These are phyloP conservation scores for Trichoderma guizhouense DNA, from an alignment of 2,329 filamentous ascomycete genomes.

Conservation along the genomic window DNA sequence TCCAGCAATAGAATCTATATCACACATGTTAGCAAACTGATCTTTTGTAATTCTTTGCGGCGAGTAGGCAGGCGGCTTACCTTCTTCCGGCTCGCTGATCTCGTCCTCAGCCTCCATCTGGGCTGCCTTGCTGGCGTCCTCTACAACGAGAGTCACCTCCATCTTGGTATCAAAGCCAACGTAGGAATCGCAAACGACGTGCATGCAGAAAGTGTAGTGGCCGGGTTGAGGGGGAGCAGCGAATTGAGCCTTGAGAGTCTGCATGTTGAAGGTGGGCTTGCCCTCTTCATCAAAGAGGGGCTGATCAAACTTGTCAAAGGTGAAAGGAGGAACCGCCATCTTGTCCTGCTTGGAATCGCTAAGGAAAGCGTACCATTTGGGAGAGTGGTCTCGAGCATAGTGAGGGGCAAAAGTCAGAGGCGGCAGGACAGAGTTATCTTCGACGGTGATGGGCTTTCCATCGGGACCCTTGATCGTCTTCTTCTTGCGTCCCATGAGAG, in stretches of 20 bases:
- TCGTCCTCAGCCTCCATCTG: constrained; percentile 84
- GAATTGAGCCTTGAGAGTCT: constrained; percentile 96
- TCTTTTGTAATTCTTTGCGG: background rate
- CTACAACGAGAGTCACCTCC: constrained; percentile 84
- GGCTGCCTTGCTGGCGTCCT: constrained; percentile 81
- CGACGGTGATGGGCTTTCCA: constrained; percentile 54
- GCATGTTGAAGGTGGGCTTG: constrained; percentile 88
- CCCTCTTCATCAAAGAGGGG: constrained; percentile 76
- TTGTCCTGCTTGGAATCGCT: constrained; percentile 92
- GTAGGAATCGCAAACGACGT: constrained; percentile 92
- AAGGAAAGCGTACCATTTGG: constrained; percentile 91
- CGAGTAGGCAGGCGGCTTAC: constrained; percentile 50
- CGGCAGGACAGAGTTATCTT: constrained; percentile 66
- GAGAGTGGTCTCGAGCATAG: constrained; percentile 83
- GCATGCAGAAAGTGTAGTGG: constrained; percentile 91
- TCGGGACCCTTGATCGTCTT: constrained; percentile 61
- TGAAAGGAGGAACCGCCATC: constrained; percentile 93
- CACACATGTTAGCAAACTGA: background rate
- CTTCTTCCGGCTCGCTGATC: constrained; percentile 96
- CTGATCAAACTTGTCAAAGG: constrained; percentile 90
- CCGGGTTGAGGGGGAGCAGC: constrained; percentile 89
- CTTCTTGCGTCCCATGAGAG: constrained; percentile 74
- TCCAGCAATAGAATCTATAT: constrained; percentile 77
- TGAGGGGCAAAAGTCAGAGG: constrained; percentile 89
- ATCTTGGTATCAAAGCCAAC: constrained; percentile 89